A percentile compares a stretch with the other conserved stretches of the same genome.
phyloP scores from a whole-genome alignment of 108 stramenopile species.

The Fragilariopsis cylindrus region DNA sequence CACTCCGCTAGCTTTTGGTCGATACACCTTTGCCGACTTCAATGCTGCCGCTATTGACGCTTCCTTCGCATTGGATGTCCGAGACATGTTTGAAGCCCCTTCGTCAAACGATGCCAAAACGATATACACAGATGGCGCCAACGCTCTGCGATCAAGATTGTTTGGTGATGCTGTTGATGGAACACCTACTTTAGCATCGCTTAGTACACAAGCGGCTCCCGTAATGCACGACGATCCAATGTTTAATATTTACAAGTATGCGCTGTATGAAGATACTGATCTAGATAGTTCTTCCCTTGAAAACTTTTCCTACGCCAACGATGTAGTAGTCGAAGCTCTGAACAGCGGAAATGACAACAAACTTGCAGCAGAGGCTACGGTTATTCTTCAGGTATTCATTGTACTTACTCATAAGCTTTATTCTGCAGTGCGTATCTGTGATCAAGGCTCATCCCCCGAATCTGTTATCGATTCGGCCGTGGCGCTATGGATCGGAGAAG shows the following conservation, averaged over 20 bases:
- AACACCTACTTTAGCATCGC: constrained; percentile 33
- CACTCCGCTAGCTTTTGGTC: constrained; percentile 31
- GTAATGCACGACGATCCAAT: constrained; percentile 54
- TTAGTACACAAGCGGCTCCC: constrained; percentile 27
- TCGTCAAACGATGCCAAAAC: constrained; percentile 32
- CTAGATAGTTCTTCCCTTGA: constrained; percentile 36
- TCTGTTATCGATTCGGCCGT: constrained; percentile 65
- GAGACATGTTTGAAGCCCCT: constrained; percentile 38
- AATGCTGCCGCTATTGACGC: constrained; percentile 28
- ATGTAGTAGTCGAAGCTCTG: constrained; percentile 57
- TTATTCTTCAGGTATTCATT: constrained; percentile 70
- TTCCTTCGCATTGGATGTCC: constrained; percentile 44
- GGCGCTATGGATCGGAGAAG: constrained; percentile 74
- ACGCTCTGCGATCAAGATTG: constrained; percentile 30
- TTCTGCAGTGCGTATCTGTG: constrained; percentile 45
- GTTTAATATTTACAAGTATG: constrained; percentile 71
- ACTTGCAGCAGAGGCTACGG: constrained; percentile 71
- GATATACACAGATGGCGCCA: constrained; percentile 53
- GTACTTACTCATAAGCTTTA: constrained; percentile 58
- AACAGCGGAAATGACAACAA: constrained; percentile 36
- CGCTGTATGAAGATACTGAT: constrained; percentile 63
- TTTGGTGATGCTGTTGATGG: constrained; percentile 22
- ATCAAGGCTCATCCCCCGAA: constrained; percentile 18
- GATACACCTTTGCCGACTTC: constrained; percentile 35
- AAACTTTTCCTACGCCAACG: constrained; percentile 61